These are phyloP conservation scores for Eimeria brunetti DNA, from an alignment of 169 alveolate species.

Conservation along the genomic window DNA sequence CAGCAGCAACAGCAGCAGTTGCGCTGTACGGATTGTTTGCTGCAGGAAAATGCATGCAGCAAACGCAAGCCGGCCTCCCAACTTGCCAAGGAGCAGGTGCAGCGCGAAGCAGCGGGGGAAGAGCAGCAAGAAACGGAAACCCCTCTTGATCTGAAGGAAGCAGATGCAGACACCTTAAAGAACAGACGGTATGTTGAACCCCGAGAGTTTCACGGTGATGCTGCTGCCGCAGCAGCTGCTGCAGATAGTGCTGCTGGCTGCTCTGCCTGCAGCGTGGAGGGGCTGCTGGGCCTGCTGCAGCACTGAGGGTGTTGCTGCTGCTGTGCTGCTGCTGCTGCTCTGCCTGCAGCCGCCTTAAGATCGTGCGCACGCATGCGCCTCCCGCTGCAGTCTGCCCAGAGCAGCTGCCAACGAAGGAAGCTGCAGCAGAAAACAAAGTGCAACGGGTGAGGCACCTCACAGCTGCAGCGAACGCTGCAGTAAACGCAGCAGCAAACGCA, in stretches of 20 bases:
- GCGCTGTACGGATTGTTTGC: not conserved
- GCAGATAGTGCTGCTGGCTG: not conserved
- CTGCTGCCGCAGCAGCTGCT: not conserved
- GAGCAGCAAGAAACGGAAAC: not conserved
- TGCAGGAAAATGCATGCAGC: conserved; percentile 63
- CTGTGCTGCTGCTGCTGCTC: conserved; percentile 13
- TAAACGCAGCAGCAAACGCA: not conserved
- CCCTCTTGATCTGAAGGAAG: conserved; percentile 24
- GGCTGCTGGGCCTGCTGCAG: not conserved
- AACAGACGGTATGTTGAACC: conserved; percentile 26
- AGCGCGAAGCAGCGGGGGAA: not conserved
- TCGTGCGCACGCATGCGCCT: conserved; percentile 69
- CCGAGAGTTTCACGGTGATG: not conserved
- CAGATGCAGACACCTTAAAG: conserved; percentile 38
- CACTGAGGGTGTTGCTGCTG: conserved; percentile 16
- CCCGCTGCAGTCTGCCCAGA: conserved; percentile 1
- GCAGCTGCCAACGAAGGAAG: conserved; percentile 40
- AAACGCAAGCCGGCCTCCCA: conserved; percentile 48
- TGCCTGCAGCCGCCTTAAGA: conserved; percentile 64
- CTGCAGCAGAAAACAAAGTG: not conserved
- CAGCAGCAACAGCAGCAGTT: too few species aligned
- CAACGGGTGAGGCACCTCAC: not conserved
- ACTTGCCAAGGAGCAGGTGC: conserved; percentile 38
- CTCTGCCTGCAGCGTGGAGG: conserved; percentile 20
- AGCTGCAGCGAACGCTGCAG: not conserved